phyloP scores from a whole-genome alignment of 2,329 filamentous ascomycete species.

The Laburnicola sp. region DNA sequence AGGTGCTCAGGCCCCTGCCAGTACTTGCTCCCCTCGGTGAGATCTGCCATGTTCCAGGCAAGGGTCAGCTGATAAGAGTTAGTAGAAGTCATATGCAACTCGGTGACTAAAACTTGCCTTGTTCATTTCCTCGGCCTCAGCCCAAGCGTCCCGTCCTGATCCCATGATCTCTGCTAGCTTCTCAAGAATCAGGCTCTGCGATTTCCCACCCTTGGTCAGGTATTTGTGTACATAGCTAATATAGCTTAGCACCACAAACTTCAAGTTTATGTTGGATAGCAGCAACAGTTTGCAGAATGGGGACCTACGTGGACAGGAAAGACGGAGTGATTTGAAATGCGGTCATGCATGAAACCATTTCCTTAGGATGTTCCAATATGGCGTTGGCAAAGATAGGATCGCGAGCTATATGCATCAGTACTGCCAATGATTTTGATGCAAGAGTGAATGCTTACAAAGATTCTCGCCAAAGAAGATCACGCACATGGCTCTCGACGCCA shows the following conservation, averaged over 20 bases:
- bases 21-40: slow-evolving; percentile 14
- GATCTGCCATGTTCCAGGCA: slow-evolving; percentile 13
- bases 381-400: slow-evolving; percentile 7
- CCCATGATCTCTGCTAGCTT: slow-evolving; percentile 10
- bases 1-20: slow-evolving; percentile 14
- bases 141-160: slow-evolving; percentile 3
- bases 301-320: slow-evolving; percentile 13
- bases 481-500: slow-evolving; percentile 9
- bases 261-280: too few relatives aligned
- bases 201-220: slow-evolving; percentile 10
- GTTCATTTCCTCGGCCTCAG: slow-evolving; percentile 1
- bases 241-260: not conserved
- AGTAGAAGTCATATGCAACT: not conserved
- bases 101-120: not conserved
- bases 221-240: slow-evolving; percentile 8
- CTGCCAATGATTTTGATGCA: too few relatives aligned
- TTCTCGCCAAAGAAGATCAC: slow-evolving; percentile 15
- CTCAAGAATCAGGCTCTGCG: slow-evolving; percentile 2
- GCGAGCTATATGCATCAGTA: slow-evolving; percentile 1
- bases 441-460: slow-evolving; percentile 2
- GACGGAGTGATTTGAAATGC: slow-evolving; percentile 16
- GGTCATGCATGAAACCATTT: slow-evolving; percentile 16
- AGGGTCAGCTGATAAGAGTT: slow-evolving; percentile 14
- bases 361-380: slow-evolving; percentile 11
- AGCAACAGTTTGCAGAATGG: too few relatives aligned